phyloP scores from a whole-genome alignment of 345 rosid species.

The Bruguiera sexangula region DNA sequence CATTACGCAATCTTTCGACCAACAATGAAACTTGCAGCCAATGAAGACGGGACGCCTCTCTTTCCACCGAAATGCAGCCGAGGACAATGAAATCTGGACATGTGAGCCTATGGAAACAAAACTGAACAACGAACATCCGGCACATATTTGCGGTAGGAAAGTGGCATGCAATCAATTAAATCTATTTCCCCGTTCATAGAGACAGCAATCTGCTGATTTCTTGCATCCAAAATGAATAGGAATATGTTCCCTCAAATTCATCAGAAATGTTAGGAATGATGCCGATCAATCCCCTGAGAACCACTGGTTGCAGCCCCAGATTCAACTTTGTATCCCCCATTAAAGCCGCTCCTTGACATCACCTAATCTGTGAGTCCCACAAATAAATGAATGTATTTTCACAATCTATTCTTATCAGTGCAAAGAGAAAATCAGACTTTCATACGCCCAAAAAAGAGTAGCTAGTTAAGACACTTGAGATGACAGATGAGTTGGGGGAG shows the following conservation, averaged over 20 bases:
- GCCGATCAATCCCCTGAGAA: background rate
- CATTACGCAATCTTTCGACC: no score
- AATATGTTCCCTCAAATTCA: background rate
- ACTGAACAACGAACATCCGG: background rate
- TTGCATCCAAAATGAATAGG: no score
- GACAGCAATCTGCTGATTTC: background rate
- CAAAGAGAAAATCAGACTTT: no score
- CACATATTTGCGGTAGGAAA: background rate
- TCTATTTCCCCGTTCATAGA: background rate
- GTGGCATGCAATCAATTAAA: background rate
- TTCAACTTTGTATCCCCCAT: conserved; percentile 13
- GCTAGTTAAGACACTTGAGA: no score
- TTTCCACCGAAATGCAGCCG: background rate
- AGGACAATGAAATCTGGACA: no score
- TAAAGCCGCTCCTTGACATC: conserved; percentile 47
- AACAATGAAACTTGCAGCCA: no score
- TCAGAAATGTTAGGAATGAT: background rate
- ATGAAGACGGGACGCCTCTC: no score
- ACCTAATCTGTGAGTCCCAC: conserved; percentile 30
- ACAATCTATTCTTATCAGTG: no score
- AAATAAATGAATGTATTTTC: conserved; percentile 33
- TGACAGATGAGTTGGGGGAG: no score
- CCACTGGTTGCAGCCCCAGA: background rate
- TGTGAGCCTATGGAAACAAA: background rate
- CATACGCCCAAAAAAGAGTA: no score